Evolutionary conservation across 768 basidiomycete genomes (phyloP), one percentile per base, ranked within the genome.

Genomic region (Tricholomella constricta): DNA sequence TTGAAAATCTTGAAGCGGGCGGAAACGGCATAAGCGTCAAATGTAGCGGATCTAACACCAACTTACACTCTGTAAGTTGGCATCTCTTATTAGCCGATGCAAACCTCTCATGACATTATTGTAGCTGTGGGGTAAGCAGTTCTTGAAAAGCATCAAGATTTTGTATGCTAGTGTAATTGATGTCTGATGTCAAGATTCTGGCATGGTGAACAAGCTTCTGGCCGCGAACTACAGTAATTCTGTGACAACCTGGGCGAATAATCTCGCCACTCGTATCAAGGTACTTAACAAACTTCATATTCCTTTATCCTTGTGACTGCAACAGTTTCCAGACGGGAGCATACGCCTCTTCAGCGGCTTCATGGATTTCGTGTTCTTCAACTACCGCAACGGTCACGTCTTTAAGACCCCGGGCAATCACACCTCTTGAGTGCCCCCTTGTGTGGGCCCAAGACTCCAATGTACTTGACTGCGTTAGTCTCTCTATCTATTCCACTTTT

Each of bases 381-480:
- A 71, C 73, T 15, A 71, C 71, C 1, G 46, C 62, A 12, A 61
- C 69, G 22, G 62, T 62, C 25, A 62, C 59, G 50, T 2, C 48
- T 74, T n/a, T 59, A 73, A 10, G 38, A 58, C 19, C 47, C 62
- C 65, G 67, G 7, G 64, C 66, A 14, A 68, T 78, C 42, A 72
- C 68, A 0, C 75, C 76, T 6, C 71, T 80, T 27, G 64, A 64
- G 14, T 81, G 79, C 58, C 78, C 79, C 23, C 65, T 79, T 2
- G 73, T 75, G 17, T 80, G 78, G 77, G 78, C 77, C 14, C 51
- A 65, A 41, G 78, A 82, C 44, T 62, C 77, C 6, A 80, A 80
- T 51, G 53, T 64, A 6, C 72, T 74, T 40, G 76, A 76, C 56
- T 82, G 78, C 54, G 78, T 75, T 51, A 51, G 69, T 62, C 7